These are phyloP conservation scores for Umbelopsis vinacea DNA, from an alignment of 192 early-diverging fungal species.

Conservation along the genomic window DNA sequence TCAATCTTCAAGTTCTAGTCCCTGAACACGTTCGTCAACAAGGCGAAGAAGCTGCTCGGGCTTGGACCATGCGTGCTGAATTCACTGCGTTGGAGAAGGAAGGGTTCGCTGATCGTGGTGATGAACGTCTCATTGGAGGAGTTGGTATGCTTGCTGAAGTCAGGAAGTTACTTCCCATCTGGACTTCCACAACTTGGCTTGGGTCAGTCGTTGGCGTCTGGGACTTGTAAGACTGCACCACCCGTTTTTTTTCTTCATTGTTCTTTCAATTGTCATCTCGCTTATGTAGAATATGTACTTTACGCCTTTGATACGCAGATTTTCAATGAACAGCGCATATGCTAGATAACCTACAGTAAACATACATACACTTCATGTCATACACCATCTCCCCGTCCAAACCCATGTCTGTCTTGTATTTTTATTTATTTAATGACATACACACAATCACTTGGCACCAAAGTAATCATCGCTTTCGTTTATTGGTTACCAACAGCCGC, in stretches of 20 bases:
- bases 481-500: not conserved
- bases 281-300: conserved; percentile 14
- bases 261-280: too few species aligned
- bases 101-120: conserved; percentile 45
- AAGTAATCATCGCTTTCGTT: too few species aligned
- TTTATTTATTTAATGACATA: conserved; percentile 10
- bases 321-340: conserved; percentile 1
- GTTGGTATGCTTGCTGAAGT: conserved; percentile 38
- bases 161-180: conserved; percentile 34
- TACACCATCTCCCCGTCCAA: not conserved
- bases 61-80: conserved; percentile 47
- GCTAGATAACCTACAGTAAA: not conserved
- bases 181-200: conserved; percentile 45
- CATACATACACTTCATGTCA: too few species aligned
- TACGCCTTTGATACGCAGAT: not conserved
- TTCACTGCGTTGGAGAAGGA: conserved; percentile 58
- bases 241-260: too few species aligned
- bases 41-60: conserved; percentile 20
- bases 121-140: conserved; percentile 51
- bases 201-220: conserved; percentile 41
- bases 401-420: not conserved
- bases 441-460: too few species aligned
- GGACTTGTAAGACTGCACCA: conserved; percentile 32
- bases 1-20: conserved; percentile 49
- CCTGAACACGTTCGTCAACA: conserved; percentile 38